Evolutionary conservation across 2,329 filamentous ascomycete genomes (phyloP).

Genomic region (Tricladium varicosporioides): DNA sequence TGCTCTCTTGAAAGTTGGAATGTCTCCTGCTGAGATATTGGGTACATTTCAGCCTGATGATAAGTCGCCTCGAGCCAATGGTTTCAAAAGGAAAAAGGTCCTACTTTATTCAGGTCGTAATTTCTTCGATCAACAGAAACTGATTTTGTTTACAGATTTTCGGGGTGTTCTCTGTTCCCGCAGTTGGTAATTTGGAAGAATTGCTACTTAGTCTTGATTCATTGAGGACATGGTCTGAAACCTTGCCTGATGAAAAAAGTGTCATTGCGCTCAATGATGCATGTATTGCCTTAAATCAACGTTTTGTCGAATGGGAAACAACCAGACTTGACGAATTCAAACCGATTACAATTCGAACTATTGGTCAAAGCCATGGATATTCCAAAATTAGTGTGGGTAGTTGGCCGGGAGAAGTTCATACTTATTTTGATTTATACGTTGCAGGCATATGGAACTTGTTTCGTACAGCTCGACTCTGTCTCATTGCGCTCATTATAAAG

Average conservation of each 20-base stretch:
- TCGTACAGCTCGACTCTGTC: conserved; percentile 49
- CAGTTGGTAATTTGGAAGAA: background rate
- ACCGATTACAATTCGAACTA: conserved; percentile 12
- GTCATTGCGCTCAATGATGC: conserved; percentile 6
- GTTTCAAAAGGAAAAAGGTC: background rate
- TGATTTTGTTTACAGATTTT: background rate
- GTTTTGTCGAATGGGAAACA: conserved; percentile 17
- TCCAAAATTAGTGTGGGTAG: conserved; percentile 41
- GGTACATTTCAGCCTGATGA: background rate
- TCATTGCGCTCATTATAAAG: conserved; percentile 48
- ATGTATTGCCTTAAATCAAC: conserved; percentile 1
- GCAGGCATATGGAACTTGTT: conserved; percentile 55
- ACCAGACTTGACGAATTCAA: conserved; percentile 14
- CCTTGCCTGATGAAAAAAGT: background rate
- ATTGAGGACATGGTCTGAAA: conserved; percentile 4
- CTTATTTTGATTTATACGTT: conserved; percentile 56
- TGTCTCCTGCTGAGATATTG: conserved; percentile 11
- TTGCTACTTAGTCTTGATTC: conserved; percentile 3
- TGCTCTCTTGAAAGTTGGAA: conserved; percentile 10
- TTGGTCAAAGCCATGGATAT: background rate
- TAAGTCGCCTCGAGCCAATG: background rate
- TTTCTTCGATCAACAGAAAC: background rate
- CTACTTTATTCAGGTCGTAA: background rate
- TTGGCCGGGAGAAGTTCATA: conserved; percentile 56
- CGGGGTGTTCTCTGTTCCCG: conserved; percentile 10